A percentile compares a stretch with the other conserved stretches of the same genome.
Evolutionary conservation across 2,329 filamentous ascomycete species (phyloP).

Genomic region (Neobulgaria alba): DNA sequence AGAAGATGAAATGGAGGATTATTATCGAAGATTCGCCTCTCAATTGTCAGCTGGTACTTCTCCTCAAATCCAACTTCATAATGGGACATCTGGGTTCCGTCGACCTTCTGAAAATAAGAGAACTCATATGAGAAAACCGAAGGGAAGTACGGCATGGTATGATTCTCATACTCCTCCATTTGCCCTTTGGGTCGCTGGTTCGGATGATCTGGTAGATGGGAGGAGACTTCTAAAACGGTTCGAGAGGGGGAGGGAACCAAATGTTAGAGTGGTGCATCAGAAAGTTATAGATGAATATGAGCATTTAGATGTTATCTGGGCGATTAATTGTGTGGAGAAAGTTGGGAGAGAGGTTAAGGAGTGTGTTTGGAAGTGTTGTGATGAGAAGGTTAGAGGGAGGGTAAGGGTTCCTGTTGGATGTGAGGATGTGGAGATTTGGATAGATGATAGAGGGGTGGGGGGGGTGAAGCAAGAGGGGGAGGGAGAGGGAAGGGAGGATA

Average conservation of each 20-base stretch:
- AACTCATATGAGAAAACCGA: conserved; percentile 32
- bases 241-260: conserved; percentile 67
- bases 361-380: conserved; percentile 73
- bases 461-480: not conserved
- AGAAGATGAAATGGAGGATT: conserved; percentile 30
- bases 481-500: conserved; percentile 1
- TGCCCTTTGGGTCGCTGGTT: conserved; percentile 79
- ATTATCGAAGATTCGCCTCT: not conserved
- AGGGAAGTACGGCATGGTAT: conserved; percentile 67
- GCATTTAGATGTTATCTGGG: conserved; percentile 92
- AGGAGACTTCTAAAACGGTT: conserved; percentile 64
- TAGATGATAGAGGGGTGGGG: conserved; percentile 8
- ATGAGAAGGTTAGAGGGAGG: conserved; percentile 21
- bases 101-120: conserved; percentile 21
- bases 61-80: conserved; percentile 1
- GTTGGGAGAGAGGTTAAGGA: conserved; percentile 75
- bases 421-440: conserved; percentile 23
- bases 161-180: conserved; percentile 70
- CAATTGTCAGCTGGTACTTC: not conserved
- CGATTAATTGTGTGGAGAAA: conserved; percentile 76
- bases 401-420: conserved; percentile 22
- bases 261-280: conserved; percentile 70
- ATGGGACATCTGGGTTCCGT: not conserved
- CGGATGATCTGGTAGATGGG: conserved; percentile 80
- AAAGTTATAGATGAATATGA: conserved; percentile 84